phyloP scores from a whole-genome alignment of 148 eudicot species.

The Simmondsia chinensis region DNA sequence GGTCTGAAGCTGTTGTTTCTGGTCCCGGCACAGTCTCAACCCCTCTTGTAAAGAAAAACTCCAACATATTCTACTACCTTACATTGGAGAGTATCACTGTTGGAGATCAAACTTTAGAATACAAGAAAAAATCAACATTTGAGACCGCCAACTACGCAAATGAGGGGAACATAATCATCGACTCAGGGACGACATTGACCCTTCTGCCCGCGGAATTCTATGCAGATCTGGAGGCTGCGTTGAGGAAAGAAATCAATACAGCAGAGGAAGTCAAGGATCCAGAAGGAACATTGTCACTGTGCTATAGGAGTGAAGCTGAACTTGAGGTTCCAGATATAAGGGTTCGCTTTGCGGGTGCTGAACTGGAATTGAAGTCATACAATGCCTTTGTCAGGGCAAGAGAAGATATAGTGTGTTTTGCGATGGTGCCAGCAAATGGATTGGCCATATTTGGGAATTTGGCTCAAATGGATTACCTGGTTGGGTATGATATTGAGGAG shows the following conservation, averaged over 20 bases:
- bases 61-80: slow-evolving; percentile 19
- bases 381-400: slow-evolving; percentile 19
- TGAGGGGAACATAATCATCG: slow-evolving; percentile 42
- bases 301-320: slow-evolving; percentile 10
- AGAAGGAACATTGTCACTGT: slow-evolving; percentile 4
- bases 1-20: slow-evolving; percentile 13
- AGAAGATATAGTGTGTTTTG: slow-evolving; percentile 17
- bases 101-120: slow-evolving; percentile 4
- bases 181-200: slow-evolving; percentile 47
- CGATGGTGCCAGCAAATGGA: slow-evolving; percentile 16
- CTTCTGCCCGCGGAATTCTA: slow-evolving; percentile 19
- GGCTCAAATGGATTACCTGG: slow-evolving; percentile 15
- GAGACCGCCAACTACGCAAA: background rate
- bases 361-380: slow-evolving; percentile 6
- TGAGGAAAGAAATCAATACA: slow-evolving; percentile 13
- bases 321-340: slow-evolving; percentile 11
- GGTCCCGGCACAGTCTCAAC: slow-evolving; percentile 29
- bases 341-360: slow-evolving; percentile 27
- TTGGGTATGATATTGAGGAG: slow-evolving; percentile 13
- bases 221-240: slow-evolving; percentile 1
- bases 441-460: slow-evolving; percentile 27
- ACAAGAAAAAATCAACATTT: background rate
- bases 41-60: slow-evolving; percentile 12
- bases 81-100: slow-evolving; percentile 27
- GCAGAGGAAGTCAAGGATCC: slow-evolving; percentile 15